Evolutionary conservation across 2,329 filamentous ascomycete species (phyloP).

Genomic region (Pseudocercospora musae): DNA sequence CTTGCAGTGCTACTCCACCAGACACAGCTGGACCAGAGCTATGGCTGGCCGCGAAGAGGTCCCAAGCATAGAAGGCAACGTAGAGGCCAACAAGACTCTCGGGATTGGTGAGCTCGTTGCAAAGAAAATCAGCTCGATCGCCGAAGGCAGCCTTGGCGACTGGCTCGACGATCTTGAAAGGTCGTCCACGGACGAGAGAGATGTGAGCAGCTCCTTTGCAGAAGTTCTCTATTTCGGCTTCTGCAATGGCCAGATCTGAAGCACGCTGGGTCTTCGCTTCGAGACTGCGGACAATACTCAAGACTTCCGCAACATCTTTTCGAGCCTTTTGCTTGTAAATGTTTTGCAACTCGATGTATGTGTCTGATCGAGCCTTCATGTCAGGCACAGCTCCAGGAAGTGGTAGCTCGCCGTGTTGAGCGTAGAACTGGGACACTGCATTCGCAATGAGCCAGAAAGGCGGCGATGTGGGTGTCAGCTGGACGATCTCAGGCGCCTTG

Average conservation of each 20-base stretch:
- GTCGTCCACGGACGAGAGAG: conserved; percentile 71
- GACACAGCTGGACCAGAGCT: conserved; percentile 24
- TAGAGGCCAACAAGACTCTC: conserved; percentile 48
- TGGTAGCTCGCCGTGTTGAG: conserved; percentile 69
- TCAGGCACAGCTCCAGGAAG: conserved; percentile 86
- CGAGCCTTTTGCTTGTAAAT: conserved; percentile 89
- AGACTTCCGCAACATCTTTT: conserved; percentile 71
- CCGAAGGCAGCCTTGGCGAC: conserved; percentile 35
- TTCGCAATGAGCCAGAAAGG: conserved; percentile 87
- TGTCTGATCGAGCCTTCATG: conserved; percentile 91
- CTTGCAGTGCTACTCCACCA: conserved; percentile 35
- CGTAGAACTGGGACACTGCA: conserved; percentile 74
- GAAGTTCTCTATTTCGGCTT: conserved; percentile 79
- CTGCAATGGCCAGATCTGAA: conserved; percentile 51
- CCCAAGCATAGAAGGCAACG: conserved; percentile 52
- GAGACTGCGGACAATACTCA: conserved; percentile 58
- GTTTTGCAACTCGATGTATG: conserved; percentile 87
- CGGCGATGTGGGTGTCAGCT: conserved; percentile 48
- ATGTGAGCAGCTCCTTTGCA: conserved; percentile 95
- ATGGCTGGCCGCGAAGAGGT: conserved; percentile 45
- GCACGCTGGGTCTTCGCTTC: conserved; percentile 49
- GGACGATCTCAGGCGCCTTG: conserved; percentile 60
- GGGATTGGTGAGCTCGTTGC: conserved; percentile 41
- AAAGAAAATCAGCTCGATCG: conserved; percentile 50
- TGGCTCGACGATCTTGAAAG: conserved; percentile 48